Base-by-base conservation (phyloP, 73 alveolate genomes). In the Paramecium caudatum region DNA sequence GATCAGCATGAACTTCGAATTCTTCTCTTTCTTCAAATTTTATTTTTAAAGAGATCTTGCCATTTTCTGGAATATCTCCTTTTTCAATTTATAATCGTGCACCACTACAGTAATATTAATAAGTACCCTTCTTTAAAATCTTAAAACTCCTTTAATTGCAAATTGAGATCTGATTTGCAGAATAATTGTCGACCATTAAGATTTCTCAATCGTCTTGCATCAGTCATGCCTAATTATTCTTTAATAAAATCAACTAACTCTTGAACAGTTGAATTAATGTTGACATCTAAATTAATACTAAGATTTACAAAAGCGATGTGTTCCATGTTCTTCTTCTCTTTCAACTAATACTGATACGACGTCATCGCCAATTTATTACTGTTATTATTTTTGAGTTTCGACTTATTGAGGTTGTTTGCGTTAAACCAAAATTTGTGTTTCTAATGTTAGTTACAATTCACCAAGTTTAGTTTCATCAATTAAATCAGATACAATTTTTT, bases 11-110 rank as follows among this genome's bases (percentile, higher is more conserved):
- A 46, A 62, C 85, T 45, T 94, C 81, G 25, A 48, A 7, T 41
- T 74, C 46, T 33, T 30, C n/a, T n/a, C n/a, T 82, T 9, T 65
- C 91, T 21, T 91, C 17, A 45, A 62, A 48, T 21, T 82, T 23
- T 3, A 91, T 95, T 48, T 17, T 81, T 0, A 95, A 21, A 1
- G 94, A 95, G 5, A 94, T 80, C 48, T 93, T 94, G 9, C 92
- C 95, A 43, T 65, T 47, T 19, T 94, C 46, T 0, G 97, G 97
- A 47, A 90, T 62, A 55, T 95, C 94, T n/a, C 98, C 98, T 17
- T 50, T 45, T 50, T 93, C 97, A 0, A 93, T 49, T 46, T 46
- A 61, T 5, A 93, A 36, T 74, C 97, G 61, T 16, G 91, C 91
- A 0, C 97, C 97, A 4, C 96, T 94, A 68, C 25, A 3, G 30